Percentiles rank a stretch among this genome's conserved stretches.
Evolutionary conservation across 768 basidiomycete species (phyloP).

Genomic region (Termitomyces sp.): DNA sequence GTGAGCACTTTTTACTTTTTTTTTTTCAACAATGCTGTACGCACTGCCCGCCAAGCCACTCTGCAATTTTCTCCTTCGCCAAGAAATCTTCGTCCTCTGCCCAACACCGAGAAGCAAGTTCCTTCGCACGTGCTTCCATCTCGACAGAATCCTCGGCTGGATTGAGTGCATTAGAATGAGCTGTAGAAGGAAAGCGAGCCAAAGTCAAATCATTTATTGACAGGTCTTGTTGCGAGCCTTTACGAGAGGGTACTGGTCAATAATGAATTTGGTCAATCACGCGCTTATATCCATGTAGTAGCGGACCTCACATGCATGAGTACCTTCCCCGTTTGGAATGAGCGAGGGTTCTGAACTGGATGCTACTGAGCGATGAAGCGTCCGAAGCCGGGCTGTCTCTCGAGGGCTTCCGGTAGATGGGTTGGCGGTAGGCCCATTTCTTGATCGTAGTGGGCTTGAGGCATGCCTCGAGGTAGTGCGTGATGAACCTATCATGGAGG

Average conservation of each 20-base stretch:
- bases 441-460: conserved; percentile 38
- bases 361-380: conserved; percentile 66
- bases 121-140: conserved; percentile 59
- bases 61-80: conserved; percentile 87
- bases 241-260: conserved; percentile 19
- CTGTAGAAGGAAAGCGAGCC: conserved; percentile 38
- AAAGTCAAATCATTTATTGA: conserved; percentile 44
- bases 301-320: conserved; percentile 37
- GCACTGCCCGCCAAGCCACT: conserved; percentile 91
- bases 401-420: conserved; percentile 20
- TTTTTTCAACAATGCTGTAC: conserved; percentile 26
- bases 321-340: conserved; percentile 47
- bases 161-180: conserved; percentile 34
- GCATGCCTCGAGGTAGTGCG: conserved; percentile 30
- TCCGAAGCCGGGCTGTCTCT: conserved; percentile 40
- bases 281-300: neutral
- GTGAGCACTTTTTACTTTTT: conserved; percentile 4
- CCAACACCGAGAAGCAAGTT: conserved; percentile 76
- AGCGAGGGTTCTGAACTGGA: conserved; percentile 84
- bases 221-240: conserved; percentile 50
- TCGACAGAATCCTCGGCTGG: conserved; percentile 54
- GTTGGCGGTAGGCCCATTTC: conserved; percentile 28
- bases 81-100: conserved; percentile 82
- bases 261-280: neutral
- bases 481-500: conserved; percentile 22